Base-by-base conservation (phyloP, 345 rosid genomes). In the Salix exigua region DNA sequence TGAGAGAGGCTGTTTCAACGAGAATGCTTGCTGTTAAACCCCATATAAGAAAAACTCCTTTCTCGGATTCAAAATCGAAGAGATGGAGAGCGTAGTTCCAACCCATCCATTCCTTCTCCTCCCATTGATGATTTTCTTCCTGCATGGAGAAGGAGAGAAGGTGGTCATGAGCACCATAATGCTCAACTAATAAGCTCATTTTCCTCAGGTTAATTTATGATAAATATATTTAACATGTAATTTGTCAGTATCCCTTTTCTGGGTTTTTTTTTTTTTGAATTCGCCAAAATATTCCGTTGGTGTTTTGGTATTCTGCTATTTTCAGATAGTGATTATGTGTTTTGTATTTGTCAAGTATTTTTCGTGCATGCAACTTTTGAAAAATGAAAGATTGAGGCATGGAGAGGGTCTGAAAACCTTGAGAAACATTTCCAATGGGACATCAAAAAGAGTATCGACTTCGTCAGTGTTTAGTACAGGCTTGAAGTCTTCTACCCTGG, bases 341-440 rank as follows among this genome's bases (percentile, higher is more conserved):
- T 46, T 16, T 13, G 51, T 5, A 46, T 46, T 46, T 46, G 51
- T 46, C 50, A 46, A 46, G 4, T 14, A 12, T 46, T 46, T 17
- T 12, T 46, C 18, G 51, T 46, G 51, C 51, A 46, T 4, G 51
- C 51, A 46, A 4, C 18, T 46, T 46, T 16, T 46, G 6, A 46
- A 46, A 46, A 46, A 14, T 13, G 4, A 46, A 46, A 46, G 51
- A 46, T 46, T 14, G 51, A 46, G 51, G 51, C 14, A 46, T 46
- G 51, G 51, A 46, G 17, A 62, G 16, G 66, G 33, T 14, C 1
- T 1, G 19, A 21, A 19, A 21, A 86, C 85, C 88, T 81, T 81
- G 72, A 87, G 86, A 70, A 87, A 84, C 85, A 85, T 87, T 53
- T 81, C 85, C 66, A 87, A n/a, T 4, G 82, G 89, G 37, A 60